Evolutionary conservation across 441 rosid genomes (phyloP), one percentile per base, ranked within the genome.

Genomic region (Adansonia grandidieri): DNA sequence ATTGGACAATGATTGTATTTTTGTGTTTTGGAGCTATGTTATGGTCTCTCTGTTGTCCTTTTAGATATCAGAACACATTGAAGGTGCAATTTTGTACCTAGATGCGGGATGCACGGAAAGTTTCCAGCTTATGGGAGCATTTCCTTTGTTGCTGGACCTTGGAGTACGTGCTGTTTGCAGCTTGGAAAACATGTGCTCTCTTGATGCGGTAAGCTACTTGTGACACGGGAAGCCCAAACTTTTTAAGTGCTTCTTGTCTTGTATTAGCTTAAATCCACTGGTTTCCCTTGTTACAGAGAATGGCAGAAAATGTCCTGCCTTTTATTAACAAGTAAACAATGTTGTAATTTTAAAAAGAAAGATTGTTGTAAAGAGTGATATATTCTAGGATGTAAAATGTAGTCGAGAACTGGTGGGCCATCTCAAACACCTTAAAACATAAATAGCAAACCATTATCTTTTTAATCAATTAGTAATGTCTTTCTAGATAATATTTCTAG

Each of bases 31-130:
- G 24, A 56, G 71, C 54, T 74, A 22, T 78, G 47, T 74, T 58
- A n/a, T 53, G 6, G 74, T 73, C 54, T 17, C 73, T 54, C 62
- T 11, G 44, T 79, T 57, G 69, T 19, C 9, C 73, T 9, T 66
- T 75, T 76, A 93, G 99, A 84, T 92, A 75, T 85, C 92, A 10
- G 97, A 93, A 83, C 87, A 89, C 79, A 65, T 93, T 6, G 85
- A 88, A 80, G 95, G 86, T 77, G 85, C 97, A 44, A 81, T 91
- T 53, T 78, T 96, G 56, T 96, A 96, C 81, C 83, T 93, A 5
- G 98, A 96, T 85, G 89, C 94, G 62, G 99, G 98, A 14, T 96
- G 97, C 83, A 88, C 97, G 2, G 99, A 96, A 83, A 88, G 99
- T 78, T 96, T 96, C 82, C 97, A 93, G 74, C 81, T 85, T 80